Percentiles rank a stretch among this genome's conserved stretches.
phyloP scores from a whole-genome alignment of 2,329 filamentous ascomycete genomes.

The Purpureocillium lavendulum region DNA sequence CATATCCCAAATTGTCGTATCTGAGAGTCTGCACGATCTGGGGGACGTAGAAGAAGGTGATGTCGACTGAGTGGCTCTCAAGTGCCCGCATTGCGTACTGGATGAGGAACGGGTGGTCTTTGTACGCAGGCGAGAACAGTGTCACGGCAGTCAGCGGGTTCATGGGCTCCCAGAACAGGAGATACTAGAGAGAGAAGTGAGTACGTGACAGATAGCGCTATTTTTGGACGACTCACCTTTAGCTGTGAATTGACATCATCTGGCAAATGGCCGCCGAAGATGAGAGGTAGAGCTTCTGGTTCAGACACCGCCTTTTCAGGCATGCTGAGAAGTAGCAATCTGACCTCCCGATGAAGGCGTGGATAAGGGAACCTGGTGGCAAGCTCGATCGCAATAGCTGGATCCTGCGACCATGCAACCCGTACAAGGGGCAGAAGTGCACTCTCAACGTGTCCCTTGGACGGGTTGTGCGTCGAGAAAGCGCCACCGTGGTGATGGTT shows the following conservation, averaged over 20 bases:
- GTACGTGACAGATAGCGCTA: neutral
- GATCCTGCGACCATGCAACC: constrained; percentile 80
- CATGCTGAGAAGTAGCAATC: constrained; percentile 71
- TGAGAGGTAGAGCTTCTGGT: constrained; percentile 72
- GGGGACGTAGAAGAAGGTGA: constrained; percentile 98
- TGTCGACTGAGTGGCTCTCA: constrained; percentile 89
- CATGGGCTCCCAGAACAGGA: constrained; percentile 86
- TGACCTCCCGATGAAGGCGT: constrained; percentile 65
- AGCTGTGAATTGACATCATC: constrained; percentile 71
- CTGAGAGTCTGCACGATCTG: constrained; percentile 94
- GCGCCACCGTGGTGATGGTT: constrained; percentile 42
- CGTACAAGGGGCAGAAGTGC: constrained; percentile 57
- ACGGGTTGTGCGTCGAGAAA: constrained; percentile 28
- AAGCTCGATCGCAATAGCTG: constrained; percentile 81
- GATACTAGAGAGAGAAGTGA: constrained; percentile 47
- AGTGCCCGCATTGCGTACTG: constrained; percentile 96
- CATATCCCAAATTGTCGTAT: constrained; percentile 88
- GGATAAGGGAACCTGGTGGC: constrained; percentile 69
- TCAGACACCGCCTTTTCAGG: constrained; percentile 76
- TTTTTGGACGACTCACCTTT: constrained; percentile 53
- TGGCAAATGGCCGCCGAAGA: constrained; percentile 71
- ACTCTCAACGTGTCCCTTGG: constrained; percentile 31
- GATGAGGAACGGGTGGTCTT: constrained; percentile 84
- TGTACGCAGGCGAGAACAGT: constrained; percentile 85
- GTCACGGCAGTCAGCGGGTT: constrained; percentile 91